Evolutionary conservation across 2,329 filamentous ascomycete genomes (phyloP), one percentile per base, ranked within the genome.

Genomic region (Clonostachys sp.): DNA sequence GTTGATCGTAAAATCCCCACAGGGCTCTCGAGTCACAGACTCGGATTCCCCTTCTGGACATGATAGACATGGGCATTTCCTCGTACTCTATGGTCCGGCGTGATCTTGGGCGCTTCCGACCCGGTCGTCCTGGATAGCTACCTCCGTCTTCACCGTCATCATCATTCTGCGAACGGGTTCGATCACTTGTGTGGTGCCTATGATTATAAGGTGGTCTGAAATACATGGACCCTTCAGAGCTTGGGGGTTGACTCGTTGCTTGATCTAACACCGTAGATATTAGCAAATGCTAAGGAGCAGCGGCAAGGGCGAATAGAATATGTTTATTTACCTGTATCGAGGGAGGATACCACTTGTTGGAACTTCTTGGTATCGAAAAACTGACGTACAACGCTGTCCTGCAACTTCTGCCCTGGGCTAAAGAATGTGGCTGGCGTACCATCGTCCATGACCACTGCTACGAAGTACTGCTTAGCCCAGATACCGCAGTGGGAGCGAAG

Each of bases 1-100:
- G 70, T 39, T 76, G 72, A 43, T 78, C 71, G 53, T 87, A 86
- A 52, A 84, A 84, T 9, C 70, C 70, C 66, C 75, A 77, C 2
- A 87, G 70, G 2, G 74, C 74, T 3, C 74, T 63, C 2, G 70
- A 61, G 50, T 86, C 74, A 17, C 75, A 72, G 42, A 87, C 75
- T 39, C 65, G 68, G 41, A 86, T 70, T 2, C 67, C 61, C 42
- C 62, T 71, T 46, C 68, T 74, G 0, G 68, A 59, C 3, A 67
- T 60, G 3, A 70, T 57, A 4, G 68, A 61, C 46, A 69, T 64
- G 4, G 69, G 63, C 3, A 63, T 55, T 13, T 71, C 70, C 7
- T 73, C 71, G 10, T 75, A 72, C 58, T 53, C 61, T 53, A 36
- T 39, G 13, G 33, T 41, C 5, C 16, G 24, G 13, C 42, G n/a